phyloP scores from a whole-genome alignment of 139 green algal species.

The Chlorella sp. region DNA sequence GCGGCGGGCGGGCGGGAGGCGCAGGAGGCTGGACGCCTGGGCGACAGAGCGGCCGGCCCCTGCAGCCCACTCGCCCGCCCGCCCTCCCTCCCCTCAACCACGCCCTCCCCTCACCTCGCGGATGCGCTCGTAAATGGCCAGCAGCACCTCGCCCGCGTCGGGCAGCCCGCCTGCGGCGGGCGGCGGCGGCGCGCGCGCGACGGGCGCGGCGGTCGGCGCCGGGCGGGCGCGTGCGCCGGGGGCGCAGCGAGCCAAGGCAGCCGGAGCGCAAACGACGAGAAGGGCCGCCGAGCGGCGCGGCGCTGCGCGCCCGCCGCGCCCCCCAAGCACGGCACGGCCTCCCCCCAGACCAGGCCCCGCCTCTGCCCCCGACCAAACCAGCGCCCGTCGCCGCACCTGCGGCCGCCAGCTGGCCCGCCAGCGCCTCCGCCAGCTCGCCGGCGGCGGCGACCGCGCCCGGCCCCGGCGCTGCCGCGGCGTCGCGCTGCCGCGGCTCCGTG shows the following conservation, averaged over 20 bases:
- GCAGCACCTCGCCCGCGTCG: conserved; percentile 1
- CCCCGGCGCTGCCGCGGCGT: background rate
- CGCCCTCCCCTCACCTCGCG: conserved; percentile 5
- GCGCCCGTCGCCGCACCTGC: background rate
- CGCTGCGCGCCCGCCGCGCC: background rate
- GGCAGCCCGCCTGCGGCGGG: background rate
- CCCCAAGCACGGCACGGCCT: background rate
- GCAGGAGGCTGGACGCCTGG: background rate
- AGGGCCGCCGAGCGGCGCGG: background rate
- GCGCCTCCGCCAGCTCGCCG: background rate
- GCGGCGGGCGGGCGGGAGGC: background rate
- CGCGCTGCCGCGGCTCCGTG: background rate
- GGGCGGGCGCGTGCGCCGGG: too few species aligned
- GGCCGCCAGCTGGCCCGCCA: background rate
- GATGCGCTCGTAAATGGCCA: conserved; percentile 1
- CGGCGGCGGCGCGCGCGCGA: too few species aligned
- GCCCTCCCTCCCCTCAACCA: background rate
- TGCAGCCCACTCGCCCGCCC: background rate
- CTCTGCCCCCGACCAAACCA: too few species aligned
- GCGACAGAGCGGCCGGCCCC: background rate
- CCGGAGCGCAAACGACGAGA: background rate
- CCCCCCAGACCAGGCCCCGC: background rate
- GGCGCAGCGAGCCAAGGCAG: too few species aligned
- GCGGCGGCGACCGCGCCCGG: background rate
- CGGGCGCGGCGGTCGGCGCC: too few species aligned